Percentiles rank a stretch among this genome's conserved stretches.
Conservation (phyloP, 2,329 filamentous ascomycete genomes). For the Colletotrichum spaethianum region DNA sequence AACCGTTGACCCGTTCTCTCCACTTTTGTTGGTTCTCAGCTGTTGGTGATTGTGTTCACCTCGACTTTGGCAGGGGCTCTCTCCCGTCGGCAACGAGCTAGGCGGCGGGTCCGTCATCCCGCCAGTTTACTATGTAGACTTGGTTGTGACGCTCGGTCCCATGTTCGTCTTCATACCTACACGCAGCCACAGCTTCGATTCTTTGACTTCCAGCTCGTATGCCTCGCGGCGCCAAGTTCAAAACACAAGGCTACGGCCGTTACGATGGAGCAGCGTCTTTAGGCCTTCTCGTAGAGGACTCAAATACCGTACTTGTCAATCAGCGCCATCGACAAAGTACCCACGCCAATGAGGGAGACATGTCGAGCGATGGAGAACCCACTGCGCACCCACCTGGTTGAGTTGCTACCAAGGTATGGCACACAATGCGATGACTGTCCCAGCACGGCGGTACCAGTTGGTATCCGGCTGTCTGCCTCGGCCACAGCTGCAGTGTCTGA, state of each 20-base stretch:
- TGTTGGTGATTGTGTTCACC: conserved; percentile 16
- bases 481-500: conserved; percentile 7
- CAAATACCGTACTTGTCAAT: background rate
- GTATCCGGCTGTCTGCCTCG: background rate
- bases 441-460: background rate
- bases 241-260: conserved; percentile 21
- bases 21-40: conserved; percentile 30
- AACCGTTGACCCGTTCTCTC: conserved; percentile 24
- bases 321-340: conserved; percentile 12
- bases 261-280: conserved; percentile 14
- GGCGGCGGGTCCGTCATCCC: conserved; percentile 32
- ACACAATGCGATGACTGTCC: background rate
- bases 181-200: conserved; percentile 5
- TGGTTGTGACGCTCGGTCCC: conserved; percentile 14
- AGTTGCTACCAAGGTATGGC: background rate
- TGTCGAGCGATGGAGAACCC: too few species aligned
- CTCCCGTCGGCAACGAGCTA: conserved; percentile 9
- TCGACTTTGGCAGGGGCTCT: background rate
- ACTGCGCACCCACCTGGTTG: background rate
- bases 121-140: conserved; percentile 22
- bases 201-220: conserved; percentile 1
- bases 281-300: background rate
- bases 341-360: conserved; percentile 7
- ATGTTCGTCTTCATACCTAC: background rate
- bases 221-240: background rate